Evolutionary conservation across 2,329 filamentous ascomycete species (phyloP), one percentile per base, ranked within the genome.

Genomic region (Colletotrichum truncatum): DNA sequence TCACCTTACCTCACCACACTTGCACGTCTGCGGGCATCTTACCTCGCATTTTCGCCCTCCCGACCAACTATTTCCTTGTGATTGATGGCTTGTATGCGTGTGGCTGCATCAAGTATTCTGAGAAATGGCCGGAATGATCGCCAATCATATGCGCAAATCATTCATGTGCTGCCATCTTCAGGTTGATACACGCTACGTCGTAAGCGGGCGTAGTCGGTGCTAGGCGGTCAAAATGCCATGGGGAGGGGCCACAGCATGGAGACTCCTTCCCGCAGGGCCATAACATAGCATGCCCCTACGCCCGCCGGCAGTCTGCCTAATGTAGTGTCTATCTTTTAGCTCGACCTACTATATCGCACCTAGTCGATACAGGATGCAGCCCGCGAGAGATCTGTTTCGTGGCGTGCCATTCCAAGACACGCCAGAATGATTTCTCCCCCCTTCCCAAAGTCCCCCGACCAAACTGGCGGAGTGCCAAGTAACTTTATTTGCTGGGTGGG

Each of bases 391-490:
- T 61, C 46, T 48, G 56, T 53, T 65, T 65, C 62, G 62, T n/a
- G 41, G 56, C 55, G 62, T 62, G 49, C 48, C 41, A 55, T 25
- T 43, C 49, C 57, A 65, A 65, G 62, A 65, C 62, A 55, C 57
- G 41, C 62, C 57, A 60, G 28, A 32, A 53, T 9, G 14, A 46
- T 8, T 56, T 34, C 18, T 12, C 23, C 26, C 32, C 7, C 11
- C 16, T n/a, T 21, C 39, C 39, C 16, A 46, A 56, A 45, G 14
- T 41, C 39, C 38, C 61, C 56, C 62, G 21, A 65, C 62, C 62
- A 55, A 65, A 41, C 56, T 48, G 62, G 48, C 57, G 62, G 62
- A 65, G 62, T 65, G 62, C 62, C 62, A 65, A 65, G 62, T 16
- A 65, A 65, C 62, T 65, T 65, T 65, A 65, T 52, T 65, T 62